phyloP scores from a whole-genome alignment of 1,284 basidiomycete genomes.

The Coniferiporia sulphurascens region DNA sequence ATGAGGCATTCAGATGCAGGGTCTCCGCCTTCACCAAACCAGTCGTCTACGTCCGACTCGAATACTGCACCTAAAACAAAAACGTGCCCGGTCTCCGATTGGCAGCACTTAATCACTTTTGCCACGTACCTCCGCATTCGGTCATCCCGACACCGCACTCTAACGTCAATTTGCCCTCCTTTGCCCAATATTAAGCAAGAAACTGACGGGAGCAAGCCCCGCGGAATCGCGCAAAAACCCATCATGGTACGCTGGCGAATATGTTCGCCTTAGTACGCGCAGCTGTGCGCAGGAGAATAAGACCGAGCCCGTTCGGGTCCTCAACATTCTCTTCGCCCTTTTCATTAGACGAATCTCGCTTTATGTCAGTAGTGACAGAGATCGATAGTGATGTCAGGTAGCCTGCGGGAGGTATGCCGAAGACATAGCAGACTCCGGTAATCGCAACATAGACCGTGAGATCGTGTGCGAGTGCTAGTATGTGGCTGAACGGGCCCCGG shows the following conservation, averaged over 20 bases:
- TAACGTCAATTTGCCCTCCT: conserved; percentile 25
- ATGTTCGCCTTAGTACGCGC: conserved; percentile 5
- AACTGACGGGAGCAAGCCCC: conserved; percentile 19
- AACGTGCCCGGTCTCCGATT: no score
- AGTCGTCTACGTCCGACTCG: not conserved
- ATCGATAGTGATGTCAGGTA: conserved; percentile 23
- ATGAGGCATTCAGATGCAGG: conserved; percentile 1
- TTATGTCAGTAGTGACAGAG: conserved; percentile 12
- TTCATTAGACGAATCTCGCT: not conserved
- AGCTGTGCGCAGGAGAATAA: conserved; percentile 6
- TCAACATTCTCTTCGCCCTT: not conserved
- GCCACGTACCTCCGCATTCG: conserved; percentile 28
- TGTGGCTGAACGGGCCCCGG: conserved; percentile 33
- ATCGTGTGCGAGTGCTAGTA: conserved; percentile 25
- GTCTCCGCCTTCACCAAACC: conserved; percentile 4
- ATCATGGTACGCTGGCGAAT: conserved; percentile 21
- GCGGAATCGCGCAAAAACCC: conserved; percentile 16
- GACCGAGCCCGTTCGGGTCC: conserved; percentile 8
- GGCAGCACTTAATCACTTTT: no score
- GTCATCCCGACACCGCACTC: conserved; percentile 33
- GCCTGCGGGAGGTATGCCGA: conserved; percentile 28
- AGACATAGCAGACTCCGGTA: conserved; percentile 30
- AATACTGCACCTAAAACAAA: conserved; percentile 1
- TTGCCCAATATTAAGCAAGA: conserved; percentile 29
- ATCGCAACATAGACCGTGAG: conserved; percentile 27